A percentile compares a stretch with the other conserved stretches of the same genome.
Conservation (phyloP, 306 rosid species). For the Pyrus pyrifolia region DNA sequence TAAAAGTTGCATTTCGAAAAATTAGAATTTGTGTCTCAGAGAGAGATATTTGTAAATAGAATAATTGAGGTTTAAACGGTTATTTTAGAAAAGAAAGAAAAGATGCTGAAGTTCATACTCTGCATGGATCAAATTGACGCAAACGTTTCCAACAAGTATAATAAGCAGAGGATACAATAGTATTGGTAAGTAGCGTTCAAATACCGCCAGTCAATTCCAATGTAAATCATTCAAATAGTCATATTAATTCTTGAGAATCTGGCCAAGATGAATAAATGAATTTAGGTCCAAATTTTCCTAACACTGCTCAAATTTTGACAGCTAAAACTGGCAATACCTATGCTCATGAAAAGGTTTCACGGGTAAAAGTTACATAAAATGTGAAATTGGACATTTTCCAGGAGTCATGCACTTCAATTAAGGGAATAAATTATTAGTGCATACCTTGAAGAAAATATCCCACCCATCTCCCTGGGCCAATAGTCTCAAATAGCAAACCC, state of each 20-base stretch:
- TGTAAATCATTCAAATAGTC: not conserved
- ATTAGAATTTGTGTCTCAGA: not conserved
- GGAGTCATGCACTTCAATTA: not conserved
- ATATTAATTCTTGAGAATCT: not conserved
- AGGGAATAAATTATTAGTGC: not conserved
- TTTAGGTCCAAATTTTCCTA: not conserved
- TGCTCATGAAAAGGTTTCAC: not conserved
- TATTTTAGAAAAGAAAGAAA: not conserved
- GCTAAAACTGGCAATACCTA: not conserved
- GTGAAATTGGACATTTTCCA: not conserved
- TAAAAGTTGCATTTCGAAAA: not conserved
- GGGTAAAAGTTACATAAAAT: not conserved
- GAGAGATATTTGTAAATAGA: not conserved
- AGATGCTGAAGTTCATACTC: not conserved
- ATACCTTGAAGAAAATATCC: constrained; percentile 70
- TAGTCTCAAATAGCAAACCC: constrained; percentile 29
- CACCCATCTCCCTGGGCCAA: constrained; percentile 67
- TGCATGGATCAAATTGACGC: not conserved
- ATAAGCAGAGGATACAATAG: not conserved
- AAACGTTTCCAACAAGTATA: not conserved
- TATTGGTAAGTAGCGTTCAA: not conserved
- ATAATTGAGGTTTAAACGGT: not conserved
- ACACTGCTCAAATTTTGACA: not conserved
- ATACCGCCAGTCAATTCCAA: not conserved
- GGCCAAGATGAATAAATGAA: not conserved